Percentiles rank a stretch among this genome's conserved stretches.
These are phyloP conservation scores for Pseudocercospora musae DNA, from an alignment of 2,329 filamentous ascomycete genomes.

Conservation along the genomic window DNA sequence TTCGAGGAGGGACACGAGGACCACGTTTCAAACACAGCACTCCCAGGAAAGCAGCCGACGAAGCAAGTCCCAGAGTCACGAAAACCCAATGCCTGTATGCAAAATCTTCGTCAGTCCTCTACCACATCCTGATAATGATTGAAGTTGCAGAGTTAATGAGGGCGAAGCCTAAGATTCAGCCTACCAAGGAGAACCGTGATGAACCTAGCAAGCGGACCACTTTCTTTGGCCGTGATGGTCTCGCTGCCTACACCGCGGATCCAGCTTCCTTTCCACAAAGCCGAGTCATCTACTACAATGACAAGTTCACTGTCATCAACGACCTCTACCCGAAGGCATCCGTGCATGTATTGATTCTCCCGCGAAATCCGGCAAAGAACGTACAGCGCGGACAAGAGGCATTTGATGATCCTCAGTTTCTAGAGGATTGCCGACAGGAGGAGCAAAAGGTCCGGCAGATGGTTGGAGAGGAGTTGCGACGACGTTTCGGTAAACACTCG, in stretches of 20 bases:
- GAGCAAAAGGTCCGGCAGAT: constrained; percentile 59
- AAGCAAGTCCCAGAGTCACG: constrained; percentile 19
- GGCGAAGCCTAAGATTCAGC: constrained; percentile 34
- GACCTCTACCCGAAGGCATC: constrained; percentile 84
- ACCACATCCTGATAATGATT: constrained; percentile 25
- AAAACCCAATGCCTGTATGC: constrained; percentile 38
- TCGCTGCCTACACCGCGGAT: constrained; percentile 63
- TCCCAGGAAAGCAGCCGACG: constrained; percentile 14
- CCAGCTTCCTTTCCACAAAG: constrained; percentile 59
- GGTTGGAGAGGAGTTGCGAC: constrained; percentile 71
- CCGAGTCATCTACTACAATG: constrained; percentile 63
- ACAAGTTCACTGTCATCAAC: constrained; percentile 71
- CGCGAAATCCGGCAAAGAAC: constrained; percentile 61
- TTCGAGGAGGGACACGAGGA: constrained; percentile 13
- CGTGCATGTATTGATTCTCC: constrained; percentile 84
- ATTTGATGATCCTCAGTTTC: constrained; percentile 67
- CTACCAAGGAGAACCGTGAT: constrained; percentile 24
- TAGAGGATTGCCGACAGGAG: constrained; percentile 61
- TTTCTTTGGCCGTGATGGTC: constrained; percentile 56
- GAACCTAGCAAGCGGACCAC: constrained; percentile 29
- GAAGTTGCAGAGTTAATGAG: constrained; percentile 49
- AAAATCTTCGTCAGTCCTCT: neutral
- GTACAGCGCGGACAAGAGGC: constrained; percentile 72
- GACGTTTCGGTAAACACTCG: constrained; percentile 64
- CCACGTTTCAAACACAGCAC: constrained; percentile 19